These are phyloP conservation scores for Oryza meyeriana DNA, from an alignment of 176 grass and related monocot genomes.

Conservation along the genomic window DNA sequence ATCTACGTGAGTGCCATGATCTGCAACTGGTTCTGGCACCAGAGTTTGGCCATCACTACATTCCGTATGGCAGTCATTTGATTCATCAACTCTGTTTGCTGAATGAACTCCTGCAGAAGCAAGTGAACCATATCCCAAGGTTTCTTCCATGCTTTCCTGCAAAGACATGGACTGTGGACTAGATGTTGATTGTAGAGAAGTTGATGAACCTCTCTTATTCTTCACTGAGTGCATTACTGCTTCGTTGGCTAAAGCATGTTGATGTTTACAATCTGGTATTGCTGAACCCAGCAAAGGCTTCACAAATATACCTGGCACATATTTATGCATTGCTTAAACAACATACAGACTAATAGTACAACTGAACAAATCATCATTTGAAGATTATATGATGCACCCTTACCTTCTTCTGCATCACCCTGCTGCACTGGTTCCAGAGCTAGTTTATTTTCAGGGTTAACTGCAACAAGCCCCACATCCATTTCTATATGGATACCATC, in stretches of 20 bases:
- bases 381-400: not conserved
- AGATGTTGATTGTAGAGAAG: slow-evolving; percentile 10
- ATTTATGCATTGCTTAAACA: slow-evolving; percentile 30
- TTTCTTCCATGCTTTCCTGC: slow-evolving; percentile 11
- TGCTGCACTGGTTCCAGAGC: slow-evolving; percentile 4
- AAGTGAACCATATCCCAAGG: not conserved
- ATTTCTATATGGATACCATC: not conserved
- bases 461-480: not conserved
- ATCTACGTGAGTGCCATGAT: not conserved
- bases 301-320: slow-evolving; percentile 7
- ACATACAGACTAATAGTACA: not conserved
- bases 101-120: not conserved
- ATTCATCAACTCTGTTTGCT: not conserved
- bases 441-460: not conserved
- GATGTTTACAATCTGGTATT: not conserved
- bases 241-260: slow-evolving; percentile 8
- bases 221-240: not conserved
- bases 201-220: not conserved
- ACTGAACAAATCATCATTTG: not conserved
- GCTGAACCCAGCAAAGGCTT: not conserved
- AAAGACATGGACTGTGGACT: not conserved
- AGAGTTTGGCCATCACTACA: not conserved
- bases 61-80: slow-evolving; percentile 5
- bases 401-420: slow-evolving; percentile 24
- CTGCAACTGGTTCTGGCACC: not conserved